Percentiles rank a stretch among this genome's conserved stretches.
phyloP scores from a whole-genome alignment of 148 eudicot genomes.

The Silene conica region DNA sequence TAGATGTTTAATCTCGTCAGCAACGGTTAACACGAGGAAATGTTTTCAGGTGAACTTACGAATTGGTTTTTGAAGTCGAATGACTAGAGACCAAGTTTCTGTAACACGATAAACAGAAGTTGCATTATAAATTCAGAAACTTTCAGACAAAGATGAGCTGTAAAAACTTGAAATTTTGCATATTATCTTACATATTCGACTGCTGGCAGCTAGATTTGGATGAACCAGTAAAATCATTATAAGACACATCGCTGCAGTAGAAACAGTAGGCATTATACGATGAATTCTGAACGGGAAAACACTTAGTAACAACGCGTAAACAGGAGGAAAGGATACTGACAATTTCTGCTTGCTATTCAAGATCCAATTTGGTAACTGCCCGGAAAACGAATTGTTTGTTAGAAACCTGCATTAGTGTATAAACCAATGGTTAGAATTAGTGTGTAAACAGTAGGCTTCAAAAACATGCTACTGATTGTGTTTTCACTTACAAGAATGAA shows the following conservation, averaged over 20 bases:
- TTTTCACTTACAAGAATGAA: slow-evolving; percentile 30
- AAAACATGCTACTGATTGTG: background rate
- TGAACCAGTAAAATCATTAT: slow-evolving; percentile 55
- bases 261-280: background rate
- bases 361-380: no score
- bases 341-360: no score
- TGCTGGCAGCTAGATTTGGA: slow-evolving; percentile 37
- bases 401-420: slow-evolving; percentile 40
- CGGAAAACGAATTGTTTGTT: slow-evolving; percentile 49
- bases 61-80: slow-evolving; percentile 29
- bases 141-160: background rate
- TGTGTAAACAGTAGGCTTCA: no score
- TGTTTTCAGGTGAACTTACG: slow-evolving; percentile 35
- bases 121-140: background rate
- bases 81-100: slow-evolving; percentile 59
- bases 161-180: background rate
- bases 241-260: slow-evolving; percentile 67
- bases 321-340: no score
- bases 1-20: background rate
- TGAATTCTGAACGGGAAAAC: no score
- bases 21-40: background rate
- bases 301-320: no score
- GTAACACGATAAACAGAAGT: slow-evolving; percentile 18
- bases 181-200: slow-evolving; percentile 44
- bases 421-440: background rate